Evolutionary conservation across 2,329 filamentous ascomycete species (phyloP).

Genomic region (Colletotrichum cuscutae): DNA sequence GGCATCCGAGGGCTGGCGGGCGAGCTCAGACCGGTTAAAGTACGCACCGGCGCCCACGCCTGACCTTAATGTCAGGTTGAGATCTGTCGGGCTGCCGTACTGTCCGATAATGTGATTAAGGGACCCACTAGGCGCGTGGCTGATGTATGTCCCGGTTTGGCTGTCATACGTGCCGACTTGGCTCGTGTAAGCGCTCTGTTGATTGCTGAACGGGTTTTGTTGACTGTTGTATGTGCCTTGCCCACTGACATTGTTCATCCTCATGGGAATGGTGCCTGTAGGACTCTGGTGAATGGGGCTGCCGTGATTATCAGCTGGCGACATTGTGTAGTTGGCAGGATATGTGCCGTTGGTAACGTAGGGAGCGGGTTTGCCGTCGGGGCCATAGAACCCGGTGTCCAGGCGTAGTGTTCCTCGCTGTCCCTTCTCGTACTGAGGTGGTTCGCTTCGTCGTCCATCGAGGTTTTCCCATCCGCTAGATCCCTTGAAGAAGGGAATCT

Average conservation of each 20-base stretch:
- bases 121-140: slow-evolving; percentile 29
- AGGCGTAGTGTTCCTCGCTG: slow-evolving; percentile 35
- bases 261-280: slow-evolving; percentile 17
- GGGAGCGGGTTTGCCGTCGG: slow-evolving; percentile 24
- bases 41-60: slow-evolving; percentile 49
- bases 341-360: slow-evolving; percentile 14
- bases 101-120: slow-evolving; percentile 24
- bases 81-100: slow-evolving; percentile 33
- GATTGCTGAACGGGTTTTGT: slow-evolving; percentile 14
- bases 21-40: slow-evolving; percentile 51
- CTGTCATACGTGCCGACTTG: slow-evolving; percentile 21
- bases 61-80: slow-evolving; percentile 45
- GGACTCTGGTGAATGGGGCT: slow-evolving; percentile 33
- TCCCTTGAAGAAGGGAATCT: slow-evolving; percentile 50
- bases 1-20: slow-evolving; percentile 48
- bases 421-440: slow-evolving; percentile 41
- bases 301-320: slow-evolving; percentile 22
- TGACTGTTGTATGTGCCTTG: slow-evolving; percentile 20
- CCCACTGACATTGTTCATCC: slow-evolving; percentile 20
- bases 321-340: slow-evolving; percentile 22
- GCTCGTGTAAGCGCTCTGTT: not conserved
- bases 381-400: slow-evolving; percentile 40
- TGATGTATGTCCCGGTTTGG: slow-evolving; percentile 36
- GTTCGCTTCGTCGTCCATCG: slow-evolving; percentile 28
- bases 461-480: slow-evolving; percentile 48